Conservation (phyloP, 495 filamentous ascomycete genomes). For the Viridothelium virens region DNA sequence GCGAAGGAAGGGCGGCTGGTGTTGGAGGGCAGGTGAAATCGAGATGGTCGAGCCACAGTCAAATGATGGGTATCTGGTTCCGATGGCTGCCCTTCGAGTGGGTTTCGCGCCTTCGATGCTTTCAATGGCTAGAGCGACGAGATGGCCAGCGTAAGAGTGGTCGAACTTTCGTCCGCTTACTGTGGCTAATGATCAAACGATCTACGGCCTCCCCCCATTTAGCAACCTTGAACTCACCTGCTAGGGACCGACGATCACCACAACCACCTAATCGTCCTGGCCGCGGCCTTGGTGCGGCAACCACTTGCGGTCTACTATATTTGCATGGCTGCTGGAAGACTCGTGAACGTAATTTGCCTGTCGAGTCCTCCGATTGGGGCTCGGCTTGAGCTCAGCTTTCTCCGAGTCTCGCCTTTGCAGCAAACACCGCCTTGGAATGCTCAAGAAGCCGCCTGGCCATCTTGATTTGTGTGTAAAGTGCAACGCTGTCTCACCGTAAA, state of each 20-base stretch:
- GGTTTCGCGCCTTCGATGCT: not conserved
- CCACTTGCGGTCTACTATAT: conserved; percentile 3
- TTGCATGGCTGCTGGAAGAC: not conserved
- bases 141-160: not conserved
- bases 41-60: not conserved
- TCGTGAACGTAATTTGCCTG: not conserved
- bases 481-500: not conserved
- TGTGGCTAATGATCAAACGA: not conserved
- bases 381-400: not conserved
- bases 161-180: conserved; percentile 10
- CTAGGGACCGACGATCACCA: not conserved
- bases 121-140: not conserved
- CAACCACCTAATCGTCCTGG: not conserved
- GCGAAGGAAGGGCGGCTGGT: not conserved
- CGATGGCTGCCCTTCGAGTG: not conserved
- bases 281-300: not conserved
- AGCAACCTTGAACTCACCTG: not conserved
- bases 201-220: no score
- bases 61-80: not conserved
- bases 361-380: not conserved
- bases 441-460: not conserved
- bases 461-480: not conserved
- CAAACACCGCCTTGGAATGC: not conserved
- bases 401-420: not conserved
- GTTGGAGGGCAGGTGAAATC: not conserved